phyloP scores from a whole-genome alignment of 2,329 filamentous ascomycete genomes.

The Verticillium zaregamsianum region DNA sequence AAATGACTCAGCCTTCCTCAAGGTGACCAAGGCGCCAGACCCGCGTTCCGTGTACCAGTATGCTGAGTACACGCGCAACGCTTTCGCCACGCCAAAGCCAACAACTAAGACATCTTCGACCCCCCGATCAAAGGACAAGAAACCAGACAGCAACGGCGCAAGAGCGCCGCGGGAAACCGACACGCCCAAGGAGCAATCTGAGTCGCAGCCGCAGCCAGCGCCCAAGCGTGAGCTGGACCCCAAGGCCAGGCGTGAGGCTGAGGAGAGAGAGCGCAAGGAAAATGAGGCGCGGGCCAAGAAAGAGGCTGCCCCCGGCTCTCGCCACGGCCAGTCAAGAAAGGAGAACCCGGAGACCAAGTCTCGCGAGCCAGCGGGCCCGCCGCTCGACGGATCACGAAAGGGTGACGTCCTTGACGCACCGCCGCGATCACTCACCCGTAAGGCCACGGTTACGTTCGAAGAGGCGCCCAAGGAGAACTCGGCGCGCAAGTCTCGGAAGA shows the following conservation, averaged over 20 bases:
- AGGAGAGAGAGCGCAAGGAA: background rate
- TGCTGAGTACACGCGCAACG: background rate
- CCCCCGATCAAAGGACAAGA: background rate
- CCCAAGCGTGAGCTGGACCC: background rate
- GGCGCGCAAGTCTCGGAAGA: background rate
- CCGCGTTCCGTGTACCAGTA: constrained; percentile 1
- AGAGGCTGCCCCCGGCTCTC: background rate
- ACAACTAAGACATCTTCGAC: background rate
- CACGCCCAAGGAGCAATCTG: background rate
- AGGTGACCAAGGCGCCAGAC: constrained; percentile 5
- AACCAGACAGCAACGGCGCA: background rate
- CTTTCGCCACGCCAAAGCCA: background rate
- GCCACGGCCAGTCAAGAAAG: background rate
- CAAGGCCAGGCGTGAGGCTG: background rate
- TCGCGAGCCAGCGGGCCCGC: background rate
- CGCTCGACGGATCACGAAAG: background rate
- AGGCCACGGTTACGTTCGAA: background rate
- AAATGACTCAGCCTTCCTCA: constrained; percentile 10
- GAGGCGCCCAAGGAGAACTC: background rate
- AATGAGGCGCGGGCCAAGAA: background rate
- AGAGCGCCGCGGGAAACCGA: background rate
- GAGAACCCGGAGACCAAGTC: background rate
- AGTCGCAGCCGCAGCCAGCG: background rate
- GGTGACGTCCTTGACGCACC: background rate
- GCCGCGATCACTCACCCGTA: background rate